Evolutionary conservation across 1,284 basidiomycete species (phyloP).

Genomic region (Rhizoctonia solani): DNA sequence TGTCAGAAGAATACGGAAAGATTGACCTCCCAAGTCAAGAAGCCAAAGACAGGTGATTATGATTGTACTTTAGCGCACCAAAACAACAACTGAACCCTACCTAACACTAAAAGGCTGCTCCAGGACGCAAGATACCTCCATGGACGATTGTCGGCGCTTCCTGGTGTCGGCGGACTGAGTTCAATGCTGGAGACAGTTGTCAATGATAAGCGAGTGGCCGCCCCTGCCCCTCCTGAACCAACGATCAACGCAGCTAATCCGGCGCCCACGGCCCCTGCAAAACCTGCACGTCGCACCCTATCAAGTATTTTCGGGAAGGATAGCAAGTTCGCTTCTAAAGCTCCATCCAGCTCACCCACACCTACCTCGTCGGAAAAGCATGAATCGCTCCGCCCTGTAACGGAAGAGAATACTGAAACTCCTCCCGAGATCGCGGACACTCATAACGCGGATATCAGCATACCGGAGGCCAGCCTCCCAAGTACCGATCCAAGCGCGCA

Average conservation of each 20-base stretch:
- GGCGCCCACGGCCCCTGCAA: conserved; percentile 26
- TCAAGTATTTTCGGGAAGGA: conserved; percentile 31
- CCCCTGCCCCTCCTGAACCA: conserved; percentile 2
- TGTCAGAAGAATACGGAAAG: conserved; percentile 80
- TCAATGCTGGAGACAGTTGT: conserved; percentile 80
- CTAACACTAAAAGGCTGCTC: conserved; percentile 9
- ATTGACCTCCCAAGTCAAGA: conserved; percentile 80
- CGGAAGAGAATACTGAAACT: background rate
- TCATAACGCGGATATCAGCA: background rate
- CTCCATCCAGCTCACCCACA: background rate
- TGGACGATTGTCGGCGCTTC: conserved; percentile 70
- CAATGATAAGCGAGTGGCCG: conserved; percentile 60
- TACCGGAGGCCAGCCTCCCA: background rate
- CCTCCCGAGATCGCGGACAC: background rate
- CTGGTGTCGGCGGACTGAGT: conserved; percentile 65
- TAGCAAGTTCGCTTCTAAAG: conserved; percentile 4
- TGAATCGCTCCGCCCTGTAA: background rate
- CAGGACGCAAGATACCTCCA: conserved; percentile 77
- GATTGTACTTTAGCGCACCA: conserved; percentile 24
- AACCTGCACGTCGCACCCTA: conserved; percentile 32
- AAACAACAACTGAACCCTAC: background rate
- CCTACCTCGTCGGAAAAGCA: conserved; percentile 5
- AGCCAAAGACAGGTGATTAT: conserved; percentile 76
- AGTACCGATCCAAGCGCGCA: background rate
- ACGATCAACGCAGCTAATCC: background rate